Percentiles rank a stretch among this genome's conserved stretches.
Evolutionary conservation across 1,284 basidiomycete genomes (phyloP).

Genomic region (Ganoderma multipileum): DNA sequence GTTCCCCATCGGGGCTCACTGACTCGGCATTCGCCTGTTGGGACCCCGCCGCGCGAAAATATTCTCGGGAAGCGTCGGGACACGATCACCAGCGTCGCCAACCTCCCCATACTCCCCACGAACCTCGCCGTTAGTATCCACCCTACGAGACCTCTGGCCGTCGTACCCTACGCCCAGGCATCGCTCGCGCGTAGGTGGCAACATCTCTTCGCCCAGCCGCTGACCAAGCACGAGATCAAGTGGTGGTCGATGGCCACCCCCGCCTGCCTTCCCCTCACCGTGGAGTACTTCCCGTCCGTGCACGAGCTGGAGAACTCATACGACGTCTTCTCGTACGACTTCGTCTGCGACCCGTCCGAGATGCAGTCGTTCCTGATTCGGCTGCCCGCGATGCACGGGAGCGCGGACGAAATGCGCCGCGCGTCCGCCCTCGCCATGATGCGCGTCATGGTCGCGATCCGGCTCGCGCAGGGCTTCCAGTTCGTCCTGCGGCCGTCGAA

Average conservation of each 20-base stretch:
- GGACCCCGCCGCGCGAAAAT: constrained; percentile 73
- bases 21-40: constrained; percentile 65
- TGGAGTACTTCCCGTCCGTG: constrained; percentile 85
- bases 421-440: constrained; percentile 87
- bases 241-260: constrained; percentile 90
- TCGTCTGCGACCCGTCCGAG: constrained; percentile 78
- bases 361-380: constrained; percentile 85
- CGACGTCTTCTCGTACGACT: constrained; percentile 83
- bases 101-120: constrained; percentile 54
- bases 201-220: constrained; percentile 80
- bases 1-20: constrained; percentile 51
- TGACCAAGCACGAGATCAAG: constrained; percentile 90
- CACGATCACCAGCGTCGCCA: constrained; percentile 45
- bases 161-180: constrained; percentile 65
- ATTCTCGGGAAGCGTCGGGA: constrained; percentile 63
- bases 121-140: constrained; percentile 60
- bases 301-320: constrained; percentile 82
- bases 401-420: constrained; percentile 62
- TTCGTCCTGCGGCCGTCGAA: constrained; percentile 70
- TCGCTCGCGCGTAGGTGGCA: constrained; percentile 88
- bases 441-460: constrained; percentile 92
- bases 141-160: constrained; percentile 65
- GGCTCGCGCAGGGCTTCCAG: constrained; percentile 96
- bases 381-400: constrained; percentile 56
- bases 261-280: constrained; percentile 89